Conservation (phyloP, 2,329 filamentous ascomycete species). For the Ophiostoma sp. region DNA sequence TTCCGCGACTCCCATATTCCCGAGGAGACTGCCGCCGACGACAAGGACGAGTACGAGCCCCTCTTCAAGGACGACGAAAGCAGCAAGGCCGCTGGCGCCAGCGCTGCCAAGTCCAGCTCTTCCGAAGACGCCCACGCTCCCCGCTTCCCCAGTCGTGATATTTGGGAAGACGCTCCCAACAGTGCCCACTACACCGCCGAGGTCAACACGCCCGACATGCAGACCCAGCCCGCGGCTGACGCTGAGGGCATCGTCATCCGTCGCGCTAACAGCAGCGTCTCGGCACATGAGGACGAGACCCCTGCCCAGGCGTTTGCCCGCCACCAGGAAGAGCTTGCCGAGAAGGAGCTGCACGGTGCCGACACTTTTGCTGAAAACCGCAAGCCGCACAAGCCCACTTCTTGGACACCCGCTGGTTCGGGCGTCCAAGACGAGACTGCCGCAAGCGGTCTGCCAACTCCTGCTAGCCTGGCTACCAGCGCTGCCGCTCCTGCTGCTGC, state of each 20-base stretch:
- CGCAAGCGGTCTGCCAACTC: neutral
- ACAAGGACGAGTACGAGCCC: conserved; percentile 91
- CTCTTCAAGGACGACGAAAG: conserved; percentile 74
- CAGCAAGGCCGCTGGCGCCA: conserved; percentile 35
- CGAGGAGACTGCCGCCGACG: conserved; percentile 56
- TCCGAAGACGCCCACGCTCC: conserved; percentile 53
- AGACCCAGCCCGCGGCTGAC: conserved; percentile 31
- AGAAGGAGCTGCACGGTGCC: conserved; percentile 36
- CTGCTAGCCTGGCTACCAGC: conserved; percentile 28
- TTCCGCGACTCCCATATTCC: conserved; percentile 38
- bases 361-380: conserved; percentile 33
- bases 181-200: conserved; percentile 75
- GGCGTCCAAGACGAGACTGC: neutral
- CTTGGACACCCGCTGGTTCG: neutral
- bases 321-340: conserved; percentile 60
- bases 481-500: neutral
- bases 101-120: conserved; percentile 39
- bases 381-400: conserved; percentile 42
- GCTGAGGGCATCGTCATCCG: conserved; percentile 31
- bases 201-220: conserved; percentile 71
- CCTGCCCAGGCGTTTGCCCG: conserved; percentile 62
- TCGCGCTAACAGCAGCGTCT: conserved; percentile 30
- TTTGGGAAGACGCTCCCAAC: conserved; percentile 94
- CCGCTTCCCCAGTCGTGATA: conserved; percentile 84
- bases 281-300: conserved; percentile 45